Conservation (phyloP, 1,284 basidiomycete species). For the Golubevia sp. region DNA sequence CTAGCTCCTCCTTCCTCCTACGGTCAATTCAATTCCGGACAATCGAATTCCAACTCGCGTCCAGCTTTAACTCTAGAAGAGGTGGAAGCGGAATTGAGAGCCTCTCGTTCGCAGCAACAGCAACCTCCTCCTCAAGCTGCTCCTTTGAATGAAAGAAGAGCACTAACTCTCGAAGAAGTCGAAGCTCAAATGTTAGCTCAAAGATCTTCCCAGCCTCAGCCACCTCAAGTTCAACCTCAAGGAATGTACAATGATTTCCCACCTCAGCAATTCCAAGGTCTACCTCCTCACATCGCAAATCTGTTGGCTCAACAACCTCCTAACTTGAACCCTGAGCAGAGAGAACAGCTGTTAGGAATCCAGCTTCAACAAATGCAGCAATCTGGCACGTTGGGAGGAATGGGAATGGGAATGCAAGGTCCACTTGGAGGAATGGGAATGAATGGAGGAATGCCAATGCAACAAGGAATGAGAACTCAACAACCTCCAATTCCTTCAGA, state of each 20-base stretch:
- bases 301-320: constrained; percentile 4
- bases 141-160: constrained; percentile 11
- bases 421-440: background rate
- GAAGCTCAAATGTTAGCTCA: constrained; percentile 35
- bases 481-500: background rate
- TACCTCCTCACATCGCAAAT: constrained; percentile 2
- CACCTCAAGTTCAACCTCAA: constrained; percentile 11
- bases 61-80: constrained; percentile 36
- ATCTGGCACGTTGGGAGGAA: background rate
- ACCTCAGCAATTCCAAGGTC: background rate
- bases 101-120: constrained; percentile 3
- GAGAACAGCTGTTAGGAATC: background rate
- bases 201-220: background rate
- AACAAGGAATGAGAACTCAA: background rate
- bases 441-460: background rate
- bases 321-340: background rate
- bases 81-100: constrained; percentile 47
- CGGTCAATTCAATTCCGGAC: constrained; percentile 23
- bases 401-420: background rate
- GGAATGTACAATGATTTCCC: background rate
- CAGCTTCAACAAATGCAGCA: background rate
- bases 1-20: too few species aligned
- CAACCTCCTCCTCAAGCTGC: constrained; percentile 41
- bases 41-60: background rate
- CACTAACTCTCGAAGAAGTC: constrained; percentile 50